phyloP scores from a whole-genome alignment of 129 eudicot species.

The Tagetes patula region DNA sequence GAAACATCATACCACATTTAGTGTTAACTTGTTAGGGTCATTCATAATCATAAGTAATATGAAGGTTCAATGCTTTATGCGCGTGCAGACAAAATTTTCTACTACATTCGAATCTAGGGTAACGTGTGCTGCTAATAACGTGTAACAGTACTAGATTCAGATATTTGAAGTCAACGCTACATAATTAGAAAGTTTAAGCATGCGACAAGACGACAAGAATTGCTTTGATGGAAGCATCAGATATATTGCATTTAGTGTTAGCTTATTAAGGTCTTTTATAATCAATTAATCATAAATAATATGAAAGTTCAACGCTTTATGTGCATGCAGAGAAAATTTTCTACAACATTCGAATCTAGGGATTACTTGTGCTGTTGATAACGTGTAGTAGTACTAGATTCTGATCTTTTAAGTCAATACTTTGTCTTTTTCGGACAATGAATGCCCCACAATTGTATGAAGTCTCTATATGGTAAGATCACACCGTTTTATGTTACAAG shows the following conservation, averaged over 20 bases:
- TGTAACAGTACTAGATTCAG: conserved; percentile 5
- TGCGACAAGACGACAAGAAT: background rate
- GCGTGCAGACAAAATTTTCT: background rate
- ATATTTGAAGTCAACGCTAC: background rate
- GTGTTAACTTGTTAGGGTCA: conserved; percentile 6
- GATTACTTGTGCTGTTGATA: conserved; percentile 19
- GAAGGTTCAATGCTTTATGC: conserved; percentile 3
- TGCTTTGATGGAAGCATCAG: conserved; percentile 1
- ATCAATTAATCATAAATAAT: background rate
- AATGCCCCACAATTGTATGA: too few relatives aligned
- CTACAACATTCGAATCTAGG: background rate
- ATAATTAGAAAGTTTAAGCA: too few relatives aligned
- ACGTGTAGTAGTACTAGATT: conserved; percentile 6
- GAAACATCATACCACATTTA: background rate
- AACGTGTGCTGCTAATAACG: conserved; percentile 20
- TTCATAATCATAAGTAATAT: background rate
- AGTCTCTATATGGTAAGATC: too few relatives aligned
- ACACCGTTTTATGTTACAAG: too few relatives aligned
- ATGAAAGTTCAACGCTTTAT: conserved; percentile 1
- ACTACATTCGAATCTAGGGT: background rate
- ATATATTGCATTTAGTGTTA: conserved; percentile 3
- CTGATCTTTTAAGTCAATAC: conserved; percentile 5
- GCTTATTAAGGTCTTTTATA: conserved; percentile 4
- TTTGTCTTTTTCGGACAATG: conserved; percentile 1
- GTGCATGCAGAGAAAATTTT: background rate